Evolutionary conservation across 23 red algal genomes (phyloP).

Genomic region (Gracilaria domingensis): DNA sequence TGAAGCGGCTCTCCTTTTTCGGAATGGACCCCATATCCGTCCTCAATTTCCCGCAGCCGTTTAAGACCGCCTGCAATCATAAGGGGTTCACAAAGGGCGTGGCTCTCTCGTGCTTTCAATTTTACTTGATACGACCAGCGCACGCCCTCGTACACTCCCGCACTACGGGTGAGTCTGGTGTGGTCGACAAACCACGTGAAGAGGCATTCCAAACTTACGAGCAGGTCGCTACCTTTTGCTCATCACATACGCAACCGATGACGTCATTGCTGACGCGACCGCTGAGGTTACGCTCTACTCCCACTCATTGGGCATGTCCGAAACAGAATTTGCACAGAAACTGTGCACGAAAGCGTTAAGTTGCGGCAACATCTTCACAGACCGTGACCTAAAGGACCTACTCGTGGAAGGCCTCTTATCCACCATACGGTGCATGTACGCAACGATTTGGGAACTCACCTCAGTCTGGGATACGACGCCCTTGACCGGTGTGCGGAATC

Average conservation of each 20-base stretch:
- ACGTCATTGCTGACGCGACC: neutral
- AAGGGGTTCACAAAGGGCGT: no score
- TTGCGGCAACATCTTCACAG: neutral
- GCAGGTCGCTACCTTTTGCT: constrained; percentile 1
- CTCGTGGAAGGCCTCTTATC: constrained; percentile 28
- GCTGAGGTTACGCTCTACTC: neutral
- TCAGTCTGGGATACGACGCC: neutral
- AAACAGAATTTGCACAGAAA: constrained; percentile 7
- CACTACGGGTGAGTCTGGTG: no score
- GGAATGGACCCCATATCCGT: no score
- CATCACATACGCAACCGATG: neutral
- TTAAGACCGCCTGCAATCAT: no score
- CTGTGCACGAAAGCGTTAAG: neutral
- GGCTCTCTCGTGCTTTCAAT: no score
- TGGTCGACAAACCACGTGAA: no score
- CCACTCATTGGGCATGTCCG: neutral
- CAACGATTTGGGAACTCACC: neutral
- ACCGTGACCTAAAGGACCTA: neutral
- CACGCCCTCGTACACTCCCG: no score
- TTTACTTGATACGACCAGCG: no score
- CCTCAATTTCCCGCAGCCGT: no score
- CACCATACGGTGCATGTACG: neutral
- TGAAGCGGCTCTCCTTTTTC: no score
- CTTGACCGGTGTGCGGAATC: constrained; percentile 1
- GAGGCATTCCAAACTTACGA: no score